Conservation (phyloP, 371 early-diverging fungal genomes). For the Syncephalastrum monosporum region DNA sequence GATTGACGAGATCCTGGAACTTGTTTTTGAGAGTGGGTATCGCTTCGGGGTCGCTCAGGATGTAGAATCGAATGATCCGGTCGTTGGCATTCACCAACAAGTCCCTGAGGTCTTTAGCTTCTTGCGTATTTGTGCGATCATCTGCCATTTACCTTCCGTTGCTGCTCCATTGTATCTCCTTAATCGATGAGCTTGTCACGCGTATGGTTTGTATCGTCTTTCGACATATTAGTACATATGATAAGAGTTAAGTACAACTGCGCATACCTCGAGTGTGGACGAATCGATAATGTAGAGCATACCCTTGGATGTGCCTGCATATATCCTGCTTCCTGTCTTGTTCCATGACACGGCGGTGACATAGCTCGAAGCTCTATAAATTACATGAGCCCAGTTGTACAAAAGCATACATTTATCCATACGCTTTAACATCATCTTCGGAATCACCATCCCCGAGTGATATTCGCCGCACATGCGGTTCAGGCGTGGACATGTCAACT, state of each 20-base stretch:
- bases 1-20: constrained; percentile 87
- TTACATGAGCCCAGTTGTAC: constrained; percentile 8
- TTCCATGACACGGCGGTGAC: constrained; percentile 44
- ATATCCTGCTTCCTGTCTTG: constrained; percentile 64
- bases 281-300: constrained; percentile 60
- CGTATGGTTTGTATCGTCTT: constrained; percentile 40
- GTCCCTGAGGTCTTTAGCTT: constrained; percentile 41
- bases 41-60: constrained; percentile 41
- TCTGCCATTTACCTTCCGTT: constrained; percentile 40
- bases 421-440: too few species aligned
- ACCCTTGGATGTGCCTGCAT: constrained; percentile 74
- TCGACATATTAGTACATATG: neutral
- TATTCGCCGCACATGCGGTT: neutral
- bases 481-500: constrained; percentile 44
- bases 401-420: too few species aligned
- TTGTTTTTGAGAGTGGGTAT: constrained; percentile 64
- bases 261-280: constrained; percentile 48
- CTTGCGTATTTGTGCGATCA: neutral
- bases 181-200: constrained; percentile 57
- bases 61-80: constrained; percentile 67
- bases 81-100: constrained; percentile 75
- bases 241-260: neutral
- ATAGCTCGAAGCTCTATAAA: constrained; percentile 26
- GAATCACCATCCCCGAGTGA: too few species aligned
- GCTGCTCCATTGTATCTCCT: constrained; percentile 60